Evolutionary conservation across 495 filamentous ascomycete species (phyloP).

Genomic region (Penicillium ochrochloron): DNA sequence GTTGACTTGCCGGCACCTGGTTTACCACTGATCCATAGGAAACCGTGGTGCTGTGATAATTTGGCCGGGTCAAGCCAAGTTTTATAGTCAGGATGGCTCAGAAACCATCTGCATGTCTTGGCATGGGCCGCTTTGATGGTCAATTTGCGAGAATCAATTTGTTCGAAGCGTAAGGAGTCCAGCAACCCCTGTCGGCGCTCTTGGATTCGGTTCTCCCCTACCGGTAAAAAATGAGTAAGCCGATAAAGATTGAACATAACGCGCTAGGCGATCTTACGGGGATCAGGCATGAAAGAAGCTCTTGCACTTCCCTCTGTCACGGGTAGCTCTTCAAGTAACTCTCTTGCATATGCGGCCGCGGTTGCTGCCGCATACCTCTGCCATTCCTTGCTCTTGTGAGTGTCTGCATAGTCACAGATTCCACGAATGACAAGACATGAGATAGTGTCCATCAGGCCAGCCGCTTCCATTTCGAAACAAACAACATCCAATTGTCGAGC

Average conservation of each 20-base stretch:
- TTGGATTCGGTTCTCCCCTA: slow-evolving; percentile 18
- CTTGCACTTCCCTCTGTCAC: slow-evolving; percentile 8
- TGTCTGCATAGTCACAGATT: slow-evolving; percentile 45
- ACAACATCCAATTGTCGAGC: slow-evolving; percentile 31
- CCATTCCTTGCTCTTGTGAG: slow-evolving; percentile 45
- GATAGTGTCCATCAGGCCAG: slow-evolving; percentile 41
- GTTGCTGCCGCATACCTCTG: slow-evolving; percentile 38
- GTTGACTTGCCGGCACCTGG: slow-evolving; percentile 61
- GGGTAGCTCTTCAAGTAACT: slow-evolving; percentile 33
- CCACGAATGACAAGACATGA: slow-evolving; percentile 41
- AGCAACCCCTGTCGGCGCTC: slow-evolving; percentile 23
- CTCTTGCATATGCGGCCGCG: slow-evolving; percentile 41
- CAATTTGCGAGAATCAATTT: slow-evolving; percentile 31
- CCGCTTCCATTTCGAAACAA: slow-evolving; percentile 55
- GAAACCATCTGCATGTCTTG: slow-evolving; percentile 57
- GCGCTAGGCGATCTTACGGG: background rate
- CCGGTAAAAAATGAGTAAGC: background rate
- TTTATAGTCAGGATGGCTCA: slow-evolving; percentile 42
- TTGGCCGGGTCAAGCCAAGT: slow-evolving; percentile 51
- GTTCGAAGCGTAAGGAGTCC: slow-evolving; percentile 36
- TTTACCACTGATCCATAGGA: slow-evolving; percentile 64
- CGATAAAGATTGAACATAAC: background rate
- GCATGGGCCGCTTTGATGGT: slow-evolving; percentile 33
- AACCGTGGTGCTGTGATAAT: slow-evolving; percentile 46
- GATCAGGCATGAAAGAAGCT: background rate